A percentile compares a stretch with the other conserved stretches of the same genome.
phyloP scores from a whole-genome alignment of 345 rosid species.

The Excoecaria cochinchinensis region DNA sequence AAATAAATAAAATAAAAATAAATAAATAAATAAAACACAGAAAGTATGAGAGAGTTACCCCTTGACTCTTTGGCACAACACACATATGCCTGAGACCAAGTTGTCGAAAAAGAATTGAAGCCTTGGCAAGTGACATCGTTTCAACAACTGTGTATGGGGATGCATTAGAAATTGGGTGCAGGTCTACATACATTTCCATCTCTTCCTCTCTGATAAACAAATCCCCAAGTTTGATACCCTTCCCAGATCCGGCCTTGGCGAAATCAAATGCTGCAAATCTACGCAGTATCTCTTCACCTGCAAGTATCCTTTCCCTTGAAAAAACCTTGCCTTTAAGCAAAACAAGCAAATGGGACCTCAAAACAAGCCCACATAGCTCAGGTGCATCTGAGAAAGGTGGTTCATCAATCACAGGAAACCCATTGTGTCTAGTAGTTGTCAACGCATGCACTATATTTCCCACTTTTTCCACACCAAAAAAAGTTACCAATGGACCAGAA shows the following conservation, averaged over 20 bases:
- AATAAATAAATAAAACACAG: neutral
- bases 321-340: constrained; percentile 71
- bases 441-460: constrained; percentile 57
- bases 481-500: constrained; percentile 60
- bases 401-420: constrained; percentile 87
- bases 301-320: constrained; percentile 40
- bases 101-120: constrained; percentile 73
- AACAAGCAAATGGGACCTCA: constrained; percentile 86
- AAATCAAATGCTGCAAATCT: constrained; percentile 70
- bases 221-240: constrained; percentile 75
- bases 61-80: constrained; percentile 78
- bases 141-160: constrained; percentile 90
- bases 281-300: constrained; percentile 44
- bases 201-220: constrained; percentile 59
- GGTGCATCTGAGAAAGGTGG: constrained; percentile 72
- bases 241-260: constrained; percentile 82
- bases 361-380: constrained; percentile 77
- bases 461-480: constrained; percentile 71
- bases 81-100: constrained; percentile 86
- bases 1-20: too few relatives aligned
- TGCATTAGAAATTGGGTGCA: constrained; percentile 75
- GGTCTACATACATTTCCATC: constrained; percentile 96
- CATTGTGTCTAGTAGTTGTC: constrained; percentile 64
- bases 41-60: constrained; percentile 39
- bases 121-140: constrained; percentile 81